A percentile compares a stretch with the other conserved stretches of the same genome.
These are phyloP conservation scores for Moesziomyces sp. DNA, from an alignment of 1,284 basidiomycete species.

Conservation along the genomic window DNA sequence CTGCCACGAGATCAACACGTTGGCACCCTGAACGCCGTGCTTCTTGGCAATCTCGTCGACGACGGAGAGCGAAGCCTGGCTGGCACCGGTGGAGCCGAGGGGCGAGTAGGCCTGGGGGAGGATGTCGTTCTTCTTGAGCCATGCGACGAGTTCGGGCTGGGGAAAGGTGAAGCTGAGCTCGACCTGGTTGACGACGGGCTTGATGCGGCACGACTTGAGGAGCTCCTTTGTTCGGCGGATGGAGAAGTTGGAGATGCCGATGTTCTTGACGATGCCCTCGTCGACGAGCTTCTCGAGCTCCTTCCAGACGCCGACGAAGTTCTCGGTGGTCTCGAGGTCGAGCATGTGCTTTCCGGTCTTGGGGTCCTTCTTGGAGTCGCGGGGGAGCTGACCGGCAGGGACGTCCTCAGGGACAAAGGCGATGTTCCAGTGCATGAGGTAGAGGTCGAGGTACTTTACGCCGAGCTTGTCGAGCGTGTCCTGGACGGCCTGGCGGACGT, in stretches of 20 bases:
- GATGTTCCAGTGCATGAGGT: conserved; percentile 80
- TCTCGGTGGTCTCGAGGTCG: conserved; percentile 73
- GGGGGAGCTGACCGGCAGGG: conserved; percentile 52
- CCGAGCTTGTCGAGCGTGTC: conserved; percentile 80
- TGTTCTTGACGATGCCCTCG: conserved; percentile 60
- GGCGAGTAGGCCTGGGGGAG: conserved; percentile 60
- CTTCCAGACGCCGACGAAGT: conserved; percentile 52
- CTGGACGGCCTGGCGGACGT: conserved; percentile 73
- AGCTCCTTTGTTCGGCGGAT: conserved; percentile 60
- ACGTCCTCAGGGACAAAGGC: conserved; percentile 57
- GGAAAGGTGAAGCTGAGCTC: conserved; percentile 69
- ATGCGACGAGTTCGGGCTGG: conserved; percentile 81
- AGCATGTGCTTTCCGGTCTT: conserved; percentile 72
- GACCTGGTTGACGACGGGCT: conserved; percentile 62
- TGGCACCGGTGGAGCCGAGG: conserved; percentile 53
- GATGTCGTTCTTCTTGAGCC: conserved; percentile 70
- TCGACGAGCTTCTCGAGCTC: conserved; percentile 60
- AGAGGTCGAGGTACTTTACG: conserved; percentile 81
- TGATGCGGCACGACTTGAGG: conserved; percentile 50
- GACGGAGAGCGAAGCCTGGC: conserved; percentile 47
- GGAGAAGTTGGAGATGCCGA: conserved; percentile 74
- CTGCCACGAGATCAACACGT: conserved; percentile 58
- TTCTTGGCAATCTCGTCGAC: conserved; percentile 57
- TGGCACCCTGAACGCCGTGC: conserved; percentile 54
- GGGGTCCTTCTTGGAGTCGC: conserved; percentile 60